Conservation (phyloP, 2,329 filamentous ascomycete genomes). For the Geosmithia morbida region DNA sequence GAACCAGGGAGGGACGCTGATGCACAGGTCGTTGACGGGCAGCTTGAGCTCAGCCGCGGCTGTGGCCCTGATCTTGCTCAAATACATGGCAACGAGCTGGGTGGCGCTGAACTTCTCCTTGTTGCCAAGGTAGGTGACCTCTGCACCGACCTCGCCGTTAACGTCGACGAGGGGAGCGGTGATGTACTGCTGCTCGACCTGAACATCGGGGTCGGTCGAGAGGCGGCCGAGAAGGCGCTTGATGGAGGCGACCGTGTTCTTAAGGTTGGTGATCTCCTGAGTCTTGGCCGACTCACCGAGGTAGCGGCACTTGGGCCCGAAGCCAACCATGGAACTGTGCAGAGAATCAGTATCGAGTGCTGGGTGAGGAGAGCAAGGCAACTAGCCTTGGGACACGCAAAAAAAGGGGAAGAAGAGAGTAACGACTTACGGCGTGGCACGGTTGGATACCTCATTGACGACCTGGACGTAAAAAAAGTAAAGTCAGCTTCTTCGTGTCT, state of each 20-base stretch:
- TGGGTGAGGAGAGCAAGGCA: neutral
- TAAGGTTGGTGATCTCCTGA: constrained; percentile 97
- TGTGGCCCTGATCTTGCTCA: constrained; percentile 87
- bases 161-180: constrained; percentile 77
- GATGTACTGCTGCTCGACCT: constrained; percentile 84
- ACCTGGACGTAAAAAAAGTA: constrained; percentile 40
- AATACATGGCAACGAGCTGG: constrained; percentile 87
- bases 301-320: constrained; percentile 86
- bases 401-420: neutral
- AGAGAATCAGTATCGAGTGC: neutral
- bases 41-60: constrained; percentile 77
- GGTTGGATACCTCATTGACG: constrained; percentile 97
- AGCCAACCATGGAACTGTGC: constrained; percentile 76
- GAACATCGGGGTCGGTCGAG: constrained; percentile 79
- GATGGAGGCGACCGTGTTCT: constrained; percentile 90
- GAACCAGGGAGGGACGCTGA: constrained; percentile 95
- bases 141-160: constrained; percentile 86
- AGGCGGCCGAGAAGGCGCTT: constrained; percentile 85
- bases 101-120: constrained; percentile 92
- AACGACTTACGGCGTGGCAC: constrained; percentile 79
- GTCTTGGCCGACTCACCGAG: constrained; percentile 94
- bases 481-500: neutral
- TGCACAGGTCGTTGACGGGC: constrained; percentile 81
- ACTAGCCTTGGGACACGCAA: neutral
- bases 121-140: constrained; percentile 86